A percentile compares a stretch with the other conserved stretches of the same genome.
These are phyloP conservation scores for Alnus rubra DNA, from an alignment of 306 rosid genomes.

Conservation along the genomic window DNA sequence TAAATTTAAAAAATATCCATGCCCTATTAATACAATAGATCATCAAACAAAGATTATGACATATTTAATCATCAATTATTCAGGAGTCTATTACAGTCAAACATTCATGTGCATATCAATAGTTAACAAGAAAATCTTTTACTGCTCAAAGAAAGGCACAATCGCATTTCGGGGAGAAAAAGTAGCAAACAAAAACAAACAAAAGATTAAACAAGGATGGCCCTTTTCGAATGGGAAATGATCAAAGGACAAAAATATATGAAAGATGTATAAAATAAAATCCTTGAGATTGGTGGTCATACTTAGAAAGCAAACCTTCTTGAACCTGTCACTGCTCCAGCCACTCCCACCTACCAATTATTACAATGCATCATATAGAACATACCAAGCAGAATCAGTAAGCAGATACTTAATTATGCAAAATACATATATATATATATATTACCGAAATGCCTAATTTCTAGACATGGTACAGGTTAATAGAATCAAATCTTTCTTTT, in stretches of 20 bases:
- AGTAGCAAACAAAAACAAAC: too few species aligned
- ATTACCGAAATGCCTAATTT: not conserved
- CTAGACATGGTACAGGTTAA: not conserved
- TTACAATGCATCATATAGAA: slow-evolving; percentile 13
- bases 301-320: slow-evolving; percentile 39
- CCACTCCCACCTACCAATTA: slow-evolving; percentile 38
- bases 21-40: not conserved
- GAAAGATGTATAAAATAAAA: not conserved
- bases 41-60: not conserved
- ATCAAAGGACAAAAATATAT: not conserved
- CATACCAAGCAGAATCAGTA: slow-evolving; percentile 12
- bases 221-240: not conserved
- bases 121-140: not conserved
- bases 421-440: too few species aligned
- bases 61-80: not conserved
- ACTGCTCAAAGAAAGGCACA: slow-evolving; percentile 5
- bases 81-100: not conserved
- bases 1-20: not conserved
- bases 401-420: not conserved
- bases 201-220: not conserved
- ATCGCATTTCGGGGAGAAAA: not conserved
- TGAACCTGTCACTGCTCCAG: slow-evolving; percentile 42
- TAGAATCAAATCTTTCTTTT: too few species aligned
- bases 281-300: not conserved
- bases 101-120: not conserved